Evolutionary conservation across 2,329 filamentous ascomycete species (phyloP).

Genomic region (Colletotrichum musae): DNA sequence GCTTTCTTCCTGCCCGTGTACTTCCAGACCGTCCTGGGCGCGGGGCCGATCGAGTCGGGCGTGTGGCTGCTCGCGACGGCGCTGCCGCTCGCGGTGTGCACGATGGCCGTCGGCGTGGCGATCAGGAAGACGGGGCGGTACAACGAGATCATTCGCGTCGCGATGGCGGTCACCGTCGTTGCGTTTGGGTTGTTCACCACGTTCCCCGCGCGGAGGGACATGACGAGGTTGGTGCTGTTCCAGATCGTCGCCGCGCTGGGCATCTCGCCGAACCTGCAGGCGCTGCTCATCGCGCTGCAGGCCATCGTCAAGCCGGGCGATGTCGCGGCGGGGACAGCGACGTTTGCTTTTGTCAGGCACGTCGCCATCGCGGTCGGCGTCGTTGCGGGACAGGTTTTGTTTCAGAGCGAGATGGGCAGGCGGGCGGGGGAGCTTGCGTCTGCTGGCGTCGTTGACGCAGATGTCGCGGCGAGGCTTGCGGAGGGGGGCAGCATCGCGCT

Average conservation of each 20-base stretch:
- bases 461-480: constrained; percentile 66
- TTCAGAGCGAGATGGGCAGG: constrained; percentile 80
- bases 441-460: constrained; percentile 64
- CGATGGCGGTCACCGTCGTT: constrained; percentile 72
- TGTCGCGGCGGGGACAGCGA: constrained; percentile 78
- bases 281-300: constrained; percentile 78
- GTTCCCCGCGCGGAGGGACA: constrained; percentile 69
- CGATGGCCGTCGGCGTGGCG: constrained; percentile 68
- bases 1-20: constrained; percentile 89
- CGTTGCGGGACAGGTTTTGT: constrained; percentile 83
- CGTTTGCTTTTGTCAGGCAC: constrained; percentile 78
- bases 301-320: constrained; percentile 73
- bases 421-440: constrained; percentile 64
- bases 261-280: constrained; percentile 78
- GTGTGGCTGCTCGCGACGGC: constrained; percentile 82
- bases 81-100: constrained; percentile 75
- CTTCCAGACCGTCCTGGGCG: constrained; percentile 82
- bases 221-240: constrained; percentile 71
- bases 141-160: constrained; percentile 71
- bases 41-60: constrained; percentile 78
- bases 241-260: constrained; percentile 76
- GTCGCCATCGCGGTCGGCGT: constrained; percentile 78
- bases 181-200: constrained; percentile 77
- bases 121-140: constrained; percentile 79
- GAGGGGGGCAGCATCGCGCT: constrained; percentile 72